phyloP scores from a whole-genome alignment of 345 rosid genomes.

The Erodium maritimum region DNA sequence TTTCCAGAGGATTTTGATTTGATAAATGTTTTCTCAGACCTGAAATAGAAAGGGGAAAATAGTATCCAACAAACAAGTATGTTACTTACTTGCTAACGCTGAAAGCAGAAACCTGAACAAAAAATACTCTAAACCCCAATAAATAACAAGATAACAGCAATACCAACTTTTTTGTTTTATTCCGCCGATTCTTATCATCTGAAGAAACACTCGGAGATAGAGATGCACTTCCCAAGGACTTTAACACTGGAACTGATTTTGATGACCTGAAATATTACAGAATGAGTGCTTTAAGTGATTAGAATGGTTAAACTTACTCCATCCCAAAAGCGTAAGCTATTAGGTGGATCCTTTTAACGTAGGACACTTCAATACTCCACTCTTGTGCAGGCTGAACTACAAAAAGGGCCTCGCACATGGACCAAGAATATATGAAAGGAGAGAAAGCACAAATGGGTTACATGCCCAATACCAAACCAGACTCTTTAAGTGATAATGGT shows the following conservation, averaged over 20 bases:
- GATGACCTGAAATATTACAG: slow-evolving; percentile 28
- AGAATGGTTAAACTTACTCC: neutral
- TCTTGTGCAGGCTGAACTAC: too few relatives aligned
- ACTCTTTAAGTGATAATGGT: too few relatives aligned
- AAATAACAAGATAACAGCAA: neutral
- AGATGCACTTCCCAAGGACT: slow-evolving; percentile 22
- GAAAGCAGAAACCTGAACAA: neutral
- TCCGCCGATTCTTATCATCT: slow-evolving; percentile 21
- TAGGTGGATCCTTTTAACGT: too few relatives aligned
- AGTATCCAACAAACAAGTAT: neutral
- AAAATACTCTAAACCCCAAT: neutral
- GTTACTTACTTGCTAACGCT: neutral
- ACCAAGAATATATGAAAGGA: too few relatives aligned
- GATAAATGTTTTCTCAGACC: too few relatives aligned
- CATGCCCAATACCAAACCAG: too few relatives aligned
- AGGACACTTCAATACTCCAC: too few relatives aligned
- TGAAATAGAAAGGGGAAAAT: too few relatives aligned
- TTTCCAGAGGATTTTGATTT: too few relatives aligned
- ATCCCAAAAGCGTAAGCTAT: too few relatives aligned
- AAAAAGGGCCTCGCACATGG: too few relatives aligned
- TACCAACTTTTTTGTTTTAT: slow-evolving; percentile 13
- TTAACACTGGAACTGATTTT: slow-evolving; percentile 24
- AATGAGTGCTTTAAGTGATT: slow-evolving; percentile 1
- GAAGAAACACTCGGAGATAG: slow-evolving; percentile 18
- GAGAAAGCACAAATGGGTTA: too few relatives aligned